phyloP scores from a whole-genome alignment of 495 filamentous ascomycete species.

The Sabuloglossum arenarium region DNA sequence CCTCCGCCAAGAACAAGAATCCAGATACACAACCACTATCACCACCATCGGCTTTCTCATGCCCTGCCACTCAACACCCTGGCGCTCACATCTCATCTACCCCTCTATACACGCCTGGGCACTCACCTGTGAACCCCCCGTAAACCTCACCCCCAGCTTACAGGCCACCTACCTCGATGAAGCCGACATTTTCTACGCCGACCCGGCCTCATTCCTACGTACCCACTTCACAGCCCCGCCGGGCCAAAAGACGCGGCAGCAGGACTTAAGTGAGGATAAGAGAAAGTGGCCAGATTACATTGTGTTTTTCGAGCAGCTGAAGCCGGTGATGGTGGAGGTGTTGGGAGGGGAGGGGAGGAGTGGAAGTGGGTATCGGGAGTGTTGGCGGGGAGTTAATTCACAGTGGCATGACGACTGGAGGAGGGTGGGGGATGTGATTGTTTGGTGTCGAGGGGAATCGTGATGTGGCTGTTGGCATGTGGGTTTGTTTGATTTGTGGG shows the following conservation, averaged over 20 bases:
- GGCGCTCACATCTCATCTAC: conserved; percentile 70
- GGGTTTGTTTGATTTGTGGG: too few species aligned
- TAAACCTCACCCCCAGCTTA: conserved; percentile 35
- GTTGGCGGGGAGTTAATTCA: conserved; percentile 59
- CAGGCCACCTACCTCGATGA: conserved; percentile 59
- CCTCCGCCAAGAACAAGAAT: conserved; percentile 50
- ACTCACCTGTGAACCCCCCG: conserved; percentile 74
- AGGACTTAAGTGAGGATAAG: conserved; percentile 13
- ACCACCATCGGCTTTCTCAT: conserved; percentile 80
- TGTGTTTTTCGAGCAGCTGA: conserved; percentile 42
- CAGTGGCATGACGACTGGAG: conserved; percentile 77
- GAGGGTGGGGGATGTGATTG: conserved; percentile 64
- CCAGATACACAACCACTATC: conserved; percentile 29
- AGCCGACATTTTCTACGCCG: conserved; percentile 70
- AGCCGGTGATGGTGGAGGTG: conserved; percentile 24
- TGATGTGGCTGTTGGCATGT: background rate
- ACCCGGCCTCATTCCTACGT: conserved; percentile 39
- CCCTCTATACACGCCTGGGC: conserved; percentile 64
- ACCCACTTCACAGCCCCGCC: conserved; percentile 24
- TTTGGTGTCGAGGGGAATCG: conserved; percentile 38
- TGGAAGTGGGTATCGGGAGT: conserved; percentile 40
- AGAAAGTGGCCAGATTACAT: conserved; percentile 38
- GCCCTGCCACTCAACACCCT: conserved; percentile 95
- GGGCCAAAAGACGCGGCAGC: conserved; percentile 9
- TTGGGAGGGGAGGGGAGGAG: too few species aligned